These are phyloP conservation scores for Dendrostoma leiphaemia DNA, from an alignment of 2,329 filamentous ascomycete genomes.

Conservation along the genomic window DNA sequence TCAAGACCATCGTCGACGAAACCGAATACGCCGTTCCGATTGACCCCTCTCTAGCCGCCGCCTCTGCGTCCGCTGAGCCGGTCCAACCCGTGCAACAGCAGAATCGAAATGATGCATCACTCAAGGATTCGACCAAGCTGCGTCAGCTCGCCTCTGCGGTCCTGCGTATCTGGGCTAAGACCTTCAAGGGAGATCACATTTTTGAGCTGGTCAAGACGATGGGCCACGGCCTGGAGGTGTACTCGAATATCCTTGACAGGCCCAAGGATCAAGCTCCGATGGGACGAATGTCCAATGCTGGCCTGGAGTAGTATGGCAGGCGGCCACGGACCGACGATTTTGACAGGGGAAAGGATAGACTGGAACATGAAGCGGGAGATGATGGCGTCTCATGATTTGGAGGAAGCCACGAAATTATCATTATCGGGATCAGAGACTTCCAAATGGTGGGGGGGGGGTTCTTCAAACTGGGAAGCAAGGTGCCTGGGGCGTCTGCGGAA, in stretches of 20 bases:
- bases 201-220: slow-evolving; percentile 60
- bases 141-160: slow-evolving; percentile 57
- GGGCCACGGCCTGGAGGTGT: slow-evolving; percentile 54
- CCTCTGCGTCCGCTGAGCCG: slow-evolving; percentile 26
- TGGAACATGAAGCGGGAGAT: not conserved
- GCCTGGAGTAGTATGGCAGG: not conserved
- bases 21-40: slow-evolving; percentile 61
- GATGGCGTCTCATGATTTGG: not conserved
- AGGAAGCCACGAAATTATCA: not conserved
- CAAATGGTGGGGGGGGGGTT: not conserved
- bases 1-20: slow-evolving; percentile 59
- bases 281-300: slow-evolving; percentile 28
- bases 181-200: slow-evolving; percentile 60
- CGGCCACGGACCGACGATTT: too few relatives aligned
- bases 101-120: slow-evolving; percentile 39
- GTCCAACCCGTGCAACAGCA: slow-evolving; percentile 27
- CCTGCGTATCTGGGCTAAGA: slow-evolving; percentile 59
- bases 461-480: too few relatives aligned
- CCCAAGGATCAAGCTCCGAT: slow-evolving; percentile 46
- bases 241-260: slow-evolving; percentile 56
- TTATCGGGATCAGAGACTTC: not conserved
- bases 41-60: slow-evolving; percentile 51
- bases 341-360: not conserved
- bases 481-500: too few relatives aligned
- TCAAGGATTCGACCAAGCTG: slow-evolving; percentile 49